phyloP scores from a whole-genome alignment of 495 filamentous ascomycete genomes.

The Usnea hakonensis region DNA sequence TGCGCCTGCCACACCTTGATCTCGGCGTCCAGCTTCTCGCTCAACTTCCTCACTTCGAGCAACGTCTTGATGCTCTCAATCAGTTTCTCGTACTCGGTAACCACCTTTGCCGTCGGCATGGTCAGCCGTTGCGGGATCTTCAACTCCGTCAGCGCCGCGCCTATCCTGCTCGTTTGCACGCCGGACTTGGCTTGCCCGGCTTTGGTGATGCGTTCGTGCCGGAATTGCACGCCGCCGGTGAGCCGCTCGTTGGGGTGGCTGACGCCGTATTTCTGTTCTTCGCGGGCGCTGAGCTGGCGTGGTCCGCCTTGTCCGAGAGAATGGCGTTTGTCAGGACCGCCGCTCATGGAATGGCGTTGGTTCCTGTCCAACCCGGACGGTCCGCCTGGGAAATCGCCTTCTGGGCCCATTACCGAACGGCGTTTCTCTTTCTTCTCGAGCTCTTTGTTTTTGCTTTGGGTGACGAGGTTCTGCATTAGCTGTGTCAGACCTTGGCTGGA shows the following conservation, averaged over 20 bases:
- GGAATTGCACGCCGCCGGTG: conserved; percentile 64
- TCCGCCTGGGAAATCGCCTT: conserved; percentile 33
- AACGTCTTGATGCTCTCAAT: conserved; percentile 65
- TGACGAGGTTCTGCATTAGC: conserved; percentile 68
- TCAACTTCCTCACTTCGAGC: conserved; percentile 73
- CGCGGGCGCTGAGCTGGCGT: conserved; percentile 28
- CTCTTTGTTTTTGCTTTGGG: conserved; percentile 31
- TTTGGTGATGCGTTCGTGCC: conserved; percentile 75
- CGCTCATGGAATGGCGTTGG: conserved; percentile 25
- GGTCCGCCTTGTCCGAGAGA: conserved; percentile 28
- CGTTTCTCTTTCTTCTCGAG: conserved; percentile 85
- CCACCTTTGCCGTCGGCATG: conserved; percentile 79
- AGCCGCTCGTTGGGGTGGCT: conserved; percentile 80
- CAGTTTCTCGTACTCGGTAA: conserved; percentile 72
- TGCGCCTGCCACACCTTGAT: conserved; percentile 63
- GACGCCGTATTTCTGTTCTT: conserved; percentile 75
- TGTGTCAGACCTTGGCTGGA: conserved; percentile 69
- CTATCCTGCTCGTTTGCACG: conserved; percentile 74
- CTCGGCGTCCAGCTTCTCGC: conserved; percentile 81
- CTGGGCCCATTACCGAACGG: conserved; percentile 49
- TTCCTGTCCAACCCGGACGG: conserved; percentile 34
- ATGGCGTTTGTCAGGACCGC: conserved; percentile 31
- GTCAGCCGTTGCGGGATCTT: conserved; percentile 67
- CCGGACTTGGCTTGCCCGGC: conserved; percentile 74
- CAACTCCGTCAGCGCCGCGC: conserved; percentile 65